Percentiles rank a stretch among this genome's conserved stretches.
Evolutionary conservation across 2,329 filamentous ascomycete genomes (phyloP).

Genomic region (Monosporascus sp.): DNA sequence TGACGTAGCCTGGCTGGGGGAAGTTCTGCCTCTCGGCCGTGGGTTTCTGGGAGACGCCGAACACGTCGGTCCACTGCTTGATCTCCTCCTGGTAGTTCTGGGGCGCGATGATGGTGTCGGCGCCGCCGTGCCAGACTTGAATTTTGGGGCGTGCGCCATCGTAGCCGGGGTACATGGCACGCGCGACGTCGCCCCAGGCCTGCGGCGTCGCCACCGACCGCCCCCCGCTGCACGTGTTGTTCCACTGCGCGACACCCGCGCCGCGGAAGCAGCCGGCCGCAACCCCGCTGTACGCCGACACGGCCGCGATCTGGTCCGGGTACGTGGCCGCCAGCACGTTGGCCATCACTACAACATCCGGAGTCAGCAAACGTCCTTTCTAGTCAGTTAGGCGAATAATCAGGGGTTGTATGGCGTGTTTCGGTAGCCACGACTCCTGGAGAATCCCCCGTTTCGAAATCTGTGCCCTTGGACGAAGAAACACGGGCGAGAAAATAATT

Average conservation of each 20-base stretch:
- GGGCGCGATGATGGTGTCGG: conserved; percentile 43
- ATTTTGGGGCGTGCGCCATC: conserved; percentile 46
- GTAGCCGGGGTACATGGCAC: conserved; percentile 45
- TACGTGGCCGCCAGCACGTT: conserved; percentile 40
- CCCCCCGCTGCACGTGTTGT: conserved; percentile 43
- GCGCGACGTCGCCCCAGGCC: conserved; percentile 42
- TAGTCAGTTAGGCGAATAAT: too few species aligned
- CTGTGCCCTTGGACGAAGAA: too few species aligned
- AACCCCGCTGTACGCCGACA: conserved; percentile 35
- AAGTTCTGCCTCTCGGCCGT: conserved; percentile 25
- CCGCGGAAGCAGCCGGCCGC: conserved; percentile 38
- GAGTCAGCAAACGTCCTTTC: too few species aligned
- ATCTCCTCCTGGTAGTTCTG: conserved; percentile 54
- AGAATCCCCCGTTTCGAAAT: too few species aligned
- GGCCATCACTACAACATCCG: conserved; percentile 22
- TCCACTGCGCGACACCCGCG: conserved; percentile 42
- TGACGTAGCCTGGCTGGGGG: conserved; percentile 34
- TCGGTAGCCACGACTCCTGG: too few species aligned
- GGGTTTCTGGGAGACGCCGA: conserved; percentile 33
- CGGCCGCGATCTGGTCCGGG: conserved; percentile 35
- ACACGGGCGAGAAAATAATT: too few species aligned
- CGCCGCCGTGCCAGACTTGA: conserved; percentile 53
- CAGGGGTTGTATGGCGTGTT: too few species aligned
- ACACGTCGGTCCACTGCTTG: conserved; percentile 50
- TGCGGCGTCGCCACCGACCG: conserved; percentile 36